Evolutionary conservation across 2,329 filamentous ascomycete species (phyloP).

Genomic region (Erysiphe pulchra): DNA sequence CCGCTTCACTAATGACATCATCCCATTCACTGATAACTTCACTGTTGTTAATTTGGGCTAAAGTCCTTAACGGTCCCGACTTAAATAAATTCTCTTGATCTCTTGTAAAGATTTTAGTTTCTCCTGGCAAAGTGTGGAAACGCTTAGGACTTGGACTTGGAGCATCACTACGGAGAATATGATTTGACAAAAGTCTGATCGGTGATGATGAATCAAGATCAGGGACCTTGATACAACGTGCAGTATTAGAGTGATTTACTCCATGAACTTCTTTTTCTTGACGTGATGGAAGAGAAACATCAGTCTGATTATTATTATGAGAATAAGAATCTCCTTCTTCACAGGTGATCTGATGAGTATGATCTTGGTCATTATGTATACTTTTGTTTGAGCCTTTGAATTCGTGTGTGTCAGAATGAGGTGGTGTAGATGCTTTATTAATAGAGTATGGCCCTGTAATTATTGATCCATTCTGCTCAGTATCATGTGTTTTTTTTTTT

Average conservation of each 20-base stretch:
- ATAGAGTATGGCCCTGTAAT: too few species aligned
- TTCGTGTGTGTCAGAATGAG: too few species aligned
- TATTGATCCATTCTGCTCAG: too few species aligned
- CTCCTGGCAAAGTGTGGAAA: slow-evolving; percentile 21
- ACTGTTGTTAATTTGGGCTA: background rate
- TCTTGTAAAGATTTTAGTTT: slow-evolving; percentile 18
- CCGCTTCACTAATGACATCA: slow-evolving; percentile 36
- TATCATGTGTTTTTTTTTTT: too few species aligned
- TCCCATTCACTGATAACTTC: slow-evolving; percentile 78
- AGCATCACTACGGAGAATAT: slow-evolving; percentile 37
- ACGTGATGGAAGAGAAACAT: background rate
- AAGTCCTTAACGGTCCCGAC: background rate
- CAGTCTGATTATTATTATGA: background rate
- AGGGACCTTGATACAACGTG: slow-evolving; percentile 15
- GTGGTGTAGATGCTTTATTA: too few species aligned
- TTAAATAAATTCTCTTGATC: background rate
- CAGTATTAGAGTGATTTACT: slow-evolving; percentile 2
- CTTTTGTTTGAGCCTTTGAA: too few species aligned
- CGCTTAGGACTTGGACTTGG: slow-evolving; percentile 47
- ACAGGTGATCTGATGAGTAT: too few species aligned
- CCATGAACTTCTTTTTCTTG: background rate
- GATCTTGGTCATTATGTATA: too few species aligned
- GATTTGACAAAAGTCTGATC: slow-evolving; percentile 24
- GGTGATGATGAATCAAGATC: slow-evolving; percentile 22
- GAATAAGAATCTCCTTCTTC: background rate